Evolutionary conservation across 371 early-diverging fungal species (phyloP).

Genomic region (Rhizopus sp.): DNA sequence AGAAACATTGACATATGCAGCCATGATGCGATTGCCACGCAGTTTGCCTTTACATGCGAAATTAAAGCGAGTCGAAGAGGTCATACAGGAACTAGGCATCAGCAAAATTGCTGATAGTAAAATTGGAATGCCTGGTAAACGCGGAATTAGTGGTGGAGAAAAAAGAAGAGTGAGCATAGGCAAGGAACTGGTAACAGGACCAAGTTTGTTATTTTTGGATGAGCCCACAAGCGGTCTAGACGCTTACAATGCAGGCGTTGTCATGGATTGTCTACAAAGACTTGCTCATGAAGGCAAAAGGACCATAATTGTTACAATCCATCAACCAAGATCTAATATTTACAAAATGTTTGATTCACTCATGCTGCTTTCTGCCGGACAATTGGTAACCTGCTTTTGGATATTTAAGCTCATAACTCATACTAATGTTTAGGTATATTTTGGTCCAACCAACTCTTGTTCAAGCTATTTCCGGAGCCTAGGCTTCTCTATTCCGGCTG

Average conservation of each 20-base stretch:
- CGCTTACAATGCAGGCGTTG: slow-evolving; percentile 79
- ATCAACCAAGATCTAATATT: slow-evolving; percentile 87
- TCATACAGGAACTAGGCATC: slow-evolving; percentile 73
- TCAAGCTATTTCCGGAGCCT: slow-evolving; percentile 53
- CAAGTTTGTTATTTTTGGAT: slow-evolving; percentile 41
- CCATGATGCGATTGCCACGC: slow-evolving; percentile 77
- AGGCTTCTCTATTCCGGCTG: slow-evolving; percentile 71
- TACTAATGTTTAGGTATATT: slow-evolving; percentile 45
- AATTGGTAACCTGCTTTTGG: slow-evolving; percentile 42
- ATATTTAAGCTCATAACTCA: not conserved
- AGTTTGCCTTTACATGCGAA: slow-evolving; percentile 42
- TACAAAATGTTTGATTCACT: slow-evolving; percentile 80
- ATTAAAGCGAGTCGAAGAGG: slow-evolving; percentile 57
- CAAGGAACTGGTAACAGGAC: slow-evolving; percentile 82
- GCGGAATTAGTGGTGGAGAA: slow-evolving; percentile 94
- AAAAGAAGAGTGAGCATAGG: slow-evolving; percentile 94
- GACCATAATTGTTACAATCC: slow-evolving; percentile 82
- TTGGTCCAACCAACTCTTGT: slow-evolving; percentile 54
- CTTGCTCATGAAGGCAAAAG: slow-evolving; percentile 64
- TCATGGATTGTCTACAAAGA: slow-evolving; percentile 71
- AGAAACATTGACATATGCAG: slow-evolving; percentile 87
- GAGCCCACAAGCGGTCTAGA: slow-evolving; percentile 66
- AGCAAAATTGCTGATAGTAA: slow-evolving; percentile 60
- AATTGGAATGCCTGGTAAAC: slow-evolving; percentile 66
- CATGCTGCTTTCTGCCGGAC: slow-evolving; percentile 72